Percentiles rank a stretch among this genome's conserved stretches.
Conservation (phyloP, 2,329 filamentous ascomycete genomes). For the Hymenoscyphus fructigenus region DNA sequence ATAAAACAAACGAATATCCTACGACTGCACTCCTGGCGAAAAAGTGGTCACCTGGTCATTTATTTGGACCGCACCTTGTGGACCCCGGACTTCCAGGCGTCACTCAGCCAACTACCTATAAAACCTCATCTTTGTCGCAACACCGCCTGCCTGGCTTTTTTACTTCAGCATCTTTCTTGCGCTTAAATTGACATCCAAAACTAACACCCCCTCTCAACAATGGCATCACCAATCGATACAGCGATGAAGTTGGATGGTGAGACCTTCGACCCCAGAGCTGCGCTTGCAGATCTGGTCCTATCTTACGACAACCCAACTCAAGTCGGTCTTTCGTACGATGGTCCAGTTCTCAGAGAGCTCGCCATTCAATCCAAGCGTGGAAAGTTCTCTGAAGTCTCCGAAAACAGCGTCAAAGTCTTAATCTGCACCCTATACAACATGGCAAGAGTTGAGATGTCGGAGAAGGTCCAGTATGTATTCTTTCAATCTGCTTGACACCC, state of each 20-base stretch:
- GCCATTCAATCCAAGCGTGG: neutral
- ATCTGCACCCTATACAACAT: neutral
- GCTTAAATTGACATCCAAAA: neutral
- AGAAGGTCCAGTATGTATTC: conserved; percentile 5
- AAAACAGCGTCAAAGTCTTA: neutral
- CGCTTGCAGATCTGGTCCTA: neutral
- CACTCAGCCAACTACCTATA: no score
- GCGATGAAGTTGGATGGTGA: neutral
- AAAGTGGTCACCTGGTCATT: no score
- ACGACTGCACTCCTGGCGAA: no score
- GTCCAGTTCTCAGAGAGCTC: neutral
- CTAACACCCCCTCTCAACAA: neutral
- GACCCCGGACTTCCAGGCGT: no score
- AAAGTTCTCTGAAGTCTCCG: neutral
- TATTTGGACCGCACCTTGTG: no score
- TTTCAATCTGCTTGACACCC: neutral
- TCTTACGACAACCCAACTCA: neutral
- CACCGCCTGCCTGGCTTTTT: no score
- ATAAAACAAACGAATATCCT: no score
- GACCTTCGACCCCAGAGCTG: neutral
- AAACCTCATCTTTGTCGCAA: no score
- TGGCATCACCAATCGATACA: neutral
- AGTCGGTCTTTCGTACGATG: neutral
- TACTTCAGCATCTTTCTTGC: no score
- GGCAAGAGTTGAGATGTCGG: neutral